Percentiles rank a stretch among this genome's conserved stretches.
These are phyloP conservation scores for Leishmania aethiopica DNA, from an alignment of 208 protist genomes.

Conservation along the genomic window DNA sequence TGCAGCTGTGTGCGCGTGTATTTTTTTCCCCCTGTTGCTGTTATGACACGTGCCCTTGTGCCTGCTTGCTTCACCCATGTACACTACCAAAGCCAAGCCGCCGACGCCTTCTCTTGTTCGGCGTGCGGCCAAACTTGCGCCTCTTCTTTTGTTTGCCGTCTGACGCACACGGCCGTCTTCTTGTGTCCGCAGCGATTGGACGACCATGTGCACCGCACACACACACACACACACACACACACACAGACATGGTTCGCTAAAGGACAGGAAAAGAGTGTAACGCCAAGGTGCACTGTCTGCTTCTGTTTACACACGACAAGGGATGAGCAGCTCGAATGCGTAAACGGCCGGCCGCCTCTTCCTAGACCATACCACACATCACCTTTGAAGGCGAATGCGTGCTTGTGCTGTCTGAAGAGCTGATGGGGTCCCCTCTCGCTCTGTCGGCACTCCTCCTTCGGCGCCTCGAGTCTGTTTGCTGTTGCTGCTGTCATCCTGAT, in stretches of 20 bases:
- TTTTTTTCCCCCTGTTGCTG: not conserved
- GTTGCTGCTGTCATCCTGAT: not conserved
- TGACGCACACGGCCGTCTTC: not conserved
- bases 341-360: not conserved
- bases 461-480: not conserved
- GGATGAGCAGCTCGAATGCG: not conserved
- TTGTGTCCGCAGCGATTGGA: not conserved
- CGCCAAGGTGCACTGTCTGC: not conserved
- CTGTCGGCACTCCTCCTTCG: not conserved
- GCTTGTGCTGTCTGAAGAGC: not conserved
- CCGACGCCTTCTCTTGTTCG: no score
- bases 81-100: not conserved
- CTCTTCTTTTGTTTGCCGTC: not conserved
- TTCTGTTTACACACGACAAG: not conserved
- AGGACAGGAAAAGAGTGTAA: not conserved
- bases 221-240: not conserved
- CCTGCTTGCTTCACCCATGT: not conserved
- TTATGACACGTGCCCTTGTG: not conserved
- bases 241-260: not conserved
- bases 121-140: not conserved
- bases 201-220: not conserved
- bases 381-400: slow-evolving; percentile 21
- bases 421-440: not conserved
- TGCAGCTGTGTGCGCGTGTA: not conserved
- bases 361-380: slow-evolving; percentile 72